phyloP scores from a whole-genome alignment of 2,329 filamentous ascomycete genomes.

The Juglanconis sp. region DNA sequence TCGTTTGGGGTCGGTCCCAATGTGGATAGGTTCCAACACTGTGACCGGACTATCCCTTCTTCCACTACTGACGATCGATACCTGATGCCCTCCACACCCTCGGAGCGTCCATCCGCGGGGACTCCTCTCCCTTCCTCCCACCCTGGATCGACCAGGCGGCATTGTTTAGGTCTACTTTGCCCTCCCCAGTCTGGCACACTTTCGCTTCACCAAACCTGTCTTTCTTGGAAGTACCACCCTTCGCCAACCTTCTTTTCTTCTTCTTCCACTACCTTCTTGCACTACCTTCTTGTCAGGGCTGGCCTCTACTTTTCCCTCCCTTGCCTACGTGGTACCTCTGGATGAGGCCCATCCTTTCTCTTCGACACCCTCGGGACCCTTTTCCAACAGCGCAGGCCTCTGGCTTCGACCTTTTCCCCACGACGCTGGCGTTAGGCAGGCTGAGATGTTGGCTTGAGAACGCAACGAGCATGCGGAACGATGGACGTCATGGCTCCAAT shows the following conservation, averaged over 20 bases:
- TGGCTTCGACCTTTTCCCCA: not conserved
- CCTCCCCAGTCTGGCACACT: slow-evolving; percentile 8
- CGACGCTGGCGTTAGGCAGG: slow-evolving; percentile 16
- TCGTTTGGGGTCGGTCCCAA: slow-evolving; percentile 14
- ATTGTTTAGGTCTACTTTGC: slow-evolving; percentile 11
- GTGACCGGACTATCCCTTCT: slow-evolving; percentile 8
- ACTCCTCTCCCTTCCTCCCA: not conserved
- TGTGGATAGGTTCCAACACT: slow-evolving; percentile 1
- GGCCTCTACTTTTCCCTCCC: slow-evolving; percentile 11
- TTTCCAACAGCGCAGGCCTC: not conserved
- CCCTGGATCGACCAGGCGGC: slow-evolving; percentile 4
- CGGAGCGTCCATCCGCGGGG: not conserved
- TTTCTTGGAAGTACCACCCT: slow-evolving; percentile 14
- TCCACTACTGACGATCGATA: slow-evolving; percentile 3
- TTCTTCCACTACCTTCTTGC: not conserved
- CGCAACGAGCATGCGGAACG: slow-evolving; percentile 5
- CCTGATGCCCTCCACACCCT: slow-evolving; percentile 8
- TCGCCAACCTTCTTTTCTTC: not conserved
- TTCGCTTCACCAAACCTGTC: slow-evolving; percentile 5
- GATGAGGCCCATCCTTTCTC: not conserved
- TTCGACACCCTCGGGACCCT: not conserved
- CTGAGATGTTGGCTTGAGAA: slow-evolving; percentile 16
- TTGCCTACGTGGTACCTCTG: not conserved
- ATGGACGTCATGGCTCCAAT: slow-evolving; percentile 17
- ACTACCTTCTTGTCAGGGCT: slow-evolving; percentile 14